Base-by-base conservation (phyloP, 495 filamentous ascomycete species). In the Aspergillus egyptiacus region DNA sequence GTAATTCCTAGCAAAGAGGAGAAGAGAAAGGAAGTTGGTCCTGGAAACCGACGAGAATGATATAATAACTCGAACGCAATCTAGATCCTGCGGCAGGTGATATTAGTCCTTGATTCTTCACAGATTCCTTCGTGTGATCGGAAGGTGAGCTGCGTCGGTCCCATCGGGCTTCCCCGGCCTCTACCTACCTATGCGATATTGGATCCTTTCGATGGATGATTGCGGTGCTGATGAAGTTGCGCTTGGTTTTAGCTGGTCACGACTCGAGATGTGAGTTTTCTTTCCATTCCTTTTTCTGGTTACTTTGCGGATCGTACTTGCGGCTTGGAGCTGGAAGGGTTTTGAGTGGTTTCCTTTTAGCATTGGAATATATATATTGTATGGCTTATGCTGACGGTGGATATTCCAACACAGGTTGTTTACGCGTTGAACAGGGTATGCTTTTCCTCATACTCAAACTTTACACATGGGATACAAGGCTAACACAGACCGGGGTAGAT, bases 401-500 rank as follows among this genome's bases (percentile, higher is more conserved):
- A n/a, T n/a, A n/a, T n/a, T n/a, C n/a, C n/a, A 13, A 25, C 27
- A 20, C 45, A 87, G 83, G 82, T 87, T 3, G 71, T 85, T 6
- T 82, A 78, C 48, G 72, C 79, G 0, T 59, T 87, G 0, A 69
- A 70, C 11, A 43, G 70, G 14, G 71, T 76, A 63, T 60, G 68
- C 35, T 25, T 17, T 15, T 25, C 19, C 17, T 35, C 6, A 2
- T 15, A 6, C 28, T 24, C 14, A 15, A 5, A 8, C 7, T 14
- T 15, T 4, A n/a, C 24, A 22, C 15, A 9, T 28, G 22, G 0
- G 25, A 36, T 8, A 41, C n/a, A n/a, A n/a, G n/a, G 6, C 20
- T 38, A 27, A 48, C 13, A 18, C 14, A 28, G 9, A 30, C 9
- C 32, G 10, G n/a, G 33, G 11, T 42, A 60, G 58, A 49, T 60